Evolutionary conservation across 768 basidiomycete species (phyloP), one percentile per base, ranked within the genome.

Genomic region (Tylopilus cervinicoccineus): DNA sequence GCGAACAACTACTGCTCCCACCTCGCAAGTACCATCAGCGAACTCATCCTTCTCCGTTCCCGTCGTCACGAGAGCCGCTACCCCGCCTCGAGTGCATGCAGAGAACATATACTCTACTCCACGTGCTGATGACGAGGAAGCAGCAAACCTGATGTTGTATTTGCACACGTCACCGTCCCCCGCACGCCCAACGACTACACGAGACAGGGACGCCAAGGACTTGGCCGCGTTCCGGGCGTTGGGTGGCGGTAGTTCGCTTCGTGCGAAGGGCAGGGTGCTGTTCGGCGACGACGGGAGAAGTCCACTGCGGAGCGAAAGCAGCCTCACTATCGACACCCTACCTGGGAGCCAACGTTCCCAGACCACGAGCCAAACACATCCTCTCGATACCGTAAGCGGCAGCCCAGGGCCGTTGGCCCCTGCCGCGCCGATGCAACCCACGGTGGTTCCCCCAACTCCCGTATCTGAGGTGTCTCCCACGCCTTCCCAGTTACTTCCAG

Each of bases 111-210:
- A 80, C 71, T 36, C 79, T 72, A 61, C 78, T 60, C 48, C 75
- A 74, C 51, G 79, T 70, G 80, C 82, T 27, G 87, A 88, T 63
- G 84, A 81, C 52, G 65, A 67, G 29, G 90, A 92, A 59, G 90
- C 89, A 0, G 88, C 90, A n/a, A 87, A 88, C 60, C 68, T 91
- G 37, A 86, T 93, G 81, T 71, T 92, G 19, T 88, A 80, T 68
- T 77, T 93, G 43, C 89, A 90, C 34, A 90, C 88, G 6, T 90
- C 87, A 1, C 89, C 89, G 0, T 90, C 88, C 0, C 89, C 89
- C 9, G 86, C 75, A 17, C 80, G 88, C 33, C 76, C 78, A 19
- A 67, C 74, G 14, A 75, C 74, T 36, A 79, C 76, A 29, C 67
- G 70, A 31, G 63, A 68, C 22, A 60, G 50, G 24, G 79, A 81